Conservation (phyloP, 176 grass and related monocot genomes). For the Juncus effusus region DNA sequence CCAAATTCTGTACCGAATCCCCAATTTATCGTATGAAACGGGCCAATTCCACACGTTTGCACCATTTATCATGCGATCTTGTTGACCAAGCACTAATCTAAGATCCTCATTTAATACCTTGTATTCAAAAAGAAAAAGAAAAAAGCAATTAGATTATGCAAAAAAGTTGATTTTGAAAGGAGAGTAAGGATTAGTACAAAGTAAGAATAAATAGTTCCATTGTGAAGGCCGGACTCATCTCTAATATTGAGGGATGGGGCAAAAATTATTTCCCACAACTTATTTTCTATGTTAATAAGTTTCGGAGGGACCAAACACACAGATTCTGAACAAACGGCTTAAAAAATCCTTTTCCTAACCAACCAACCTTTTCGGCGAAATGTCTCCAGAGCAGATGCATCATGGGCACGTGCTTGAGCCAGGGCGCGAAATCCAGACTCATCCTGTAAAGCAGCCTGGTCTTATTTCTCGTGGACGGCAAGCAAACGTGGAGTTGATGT, state of each 20-base stretch:
- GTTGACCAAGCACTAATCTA: constrained; percentile 77
- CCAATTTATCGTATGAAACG: constrained; percentile 90
- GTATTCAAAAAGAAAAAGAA: constrained; percentile 1
- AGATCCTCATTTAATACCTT: constrained; percentile 98
- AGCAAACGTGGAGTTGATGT: constrained; percentile 88
- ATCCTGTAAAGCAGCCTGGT: constrained; percentile 89
- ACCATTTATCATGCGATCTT: constrained; percentile 90
- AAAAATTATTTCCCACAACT: too few relatives aligned
- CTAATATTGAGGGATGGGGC: too few relatives aligned
- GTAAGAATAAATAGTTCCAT: too few relatives aligned
- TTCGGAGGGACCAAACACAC: too few relatives aligned
- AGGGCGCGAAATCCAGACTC: constrained; percentile 95
- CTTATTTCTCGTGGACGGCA: constrained; percentile 84
- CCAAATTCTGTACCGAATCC: constrained; percentile 77
- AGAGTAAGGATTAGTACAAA: too few relatives aligned
- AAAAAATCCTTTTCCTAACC: too few relatives aligned
- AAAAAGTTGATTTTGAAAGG: background rate
- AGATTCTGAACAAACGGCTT: too few relatives aligned
- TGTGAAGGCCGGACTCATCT: too few relatives aligned
- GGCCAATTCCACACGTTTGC: constrained; percentile 90
- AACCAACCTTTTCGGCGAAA: constrained; percentile 82
- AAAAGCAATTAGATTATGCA: background rate
- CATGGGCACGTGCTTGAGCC: constrained; percentile 75
- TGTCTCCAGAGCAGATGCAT: constrained; percentile 80
- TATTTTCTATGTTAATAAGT: too few relatives aligned